phyloP scores from a whole-genome alignment of 352 stramenopile genomes.

The Saprolegnia diclina region DNA sequence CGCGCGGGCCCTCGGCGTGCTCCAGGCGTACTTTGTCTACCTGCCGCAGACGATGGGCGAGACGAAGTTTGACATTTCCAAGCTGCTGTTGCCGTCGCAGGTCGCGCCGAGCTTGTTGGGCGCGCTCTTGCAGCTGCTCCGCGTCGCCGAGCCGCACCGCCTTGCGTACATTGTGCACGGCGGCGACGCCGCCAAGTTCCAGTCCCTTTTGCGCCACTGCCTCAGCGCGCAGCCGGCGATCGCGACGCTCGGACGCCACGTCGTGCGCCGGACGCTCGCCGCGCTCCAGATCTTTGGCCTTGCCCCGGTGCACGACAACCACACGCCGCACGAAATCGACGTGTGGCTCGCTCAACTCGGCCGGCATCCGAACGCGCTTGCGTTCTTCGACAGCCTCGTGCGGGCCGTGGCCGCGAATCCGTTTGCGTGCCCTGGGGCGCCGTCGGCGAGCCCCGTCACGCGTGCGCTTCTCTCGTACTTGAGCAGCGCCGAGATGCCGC shows the following conservation, averaged over 20 bases:
- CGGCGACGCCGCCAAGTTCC: constrained; percentile 42
- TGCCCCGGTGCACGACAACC: background rate
- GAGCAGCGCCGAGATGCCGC: constrained; percentile 19
- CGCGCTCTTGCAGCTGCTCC: constrained; percentile 65
- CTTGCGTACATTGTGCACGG: constrained; percentile 52
- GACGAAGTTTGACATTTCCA: constrained; percentile 80
- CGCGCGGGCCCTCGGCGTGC: constrained; percentile 63
- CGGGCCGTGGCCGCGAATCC: constrained; percentile 43
- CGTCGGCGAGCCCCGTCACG: constrained; percentile 41
- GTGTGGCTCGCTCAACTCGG: constrained; percentile 4
- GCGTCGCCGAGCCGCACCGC: constrained; percentile 48
- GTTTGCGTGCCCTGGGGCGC: constrained; percentile 38
- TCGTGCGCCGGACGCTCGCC: constrained; percentile 12
- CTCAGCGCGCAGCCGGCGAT: background rate
- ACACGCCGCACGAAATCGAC: constrained; percentile 24
- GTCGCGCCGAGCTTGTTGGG: constrained; percentile 30
- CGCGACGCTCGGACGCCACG: background rate
- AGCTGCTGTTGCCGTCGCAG: constrained; percentile 45
- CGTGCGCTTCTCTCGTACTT: constrained; percentile 51
- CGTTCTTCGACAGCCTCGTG: constrained; percentile 44
- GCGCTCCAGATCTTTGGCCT: constrained; percentile 22
- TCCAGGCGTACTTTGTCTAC: constrained; percentile 68
- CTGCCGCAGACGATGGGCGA: constrained; percentile 69
- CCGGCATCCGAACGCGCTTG: background rate
- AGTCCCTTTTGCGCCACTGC: constrained; percentile 43